Conservation (phyloP, 176 grass and related monocot genomes). For the Thalia dealbata region DNA sequence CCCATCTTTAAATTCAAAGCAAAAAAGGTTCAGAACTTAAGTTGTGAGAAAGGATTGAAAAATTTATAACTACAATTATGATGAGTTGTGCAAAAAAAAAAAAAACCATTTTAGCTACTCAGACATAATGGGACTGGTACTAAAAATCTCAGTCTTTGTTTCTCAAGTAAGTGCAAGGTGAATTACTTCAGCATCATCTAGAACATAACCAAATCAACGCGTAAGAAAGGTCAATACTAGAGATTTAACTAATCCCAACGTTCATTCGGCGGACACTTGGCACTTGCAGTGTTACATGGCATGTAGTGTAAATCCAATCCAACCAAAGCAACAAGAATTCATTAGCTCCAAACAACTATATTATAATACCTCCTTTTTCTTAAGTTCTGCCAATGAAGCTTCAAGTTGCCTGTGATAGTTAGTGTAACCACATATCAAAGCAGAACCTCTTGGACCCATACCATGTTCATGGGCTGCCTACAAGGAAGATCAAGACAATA, state of each 20-base stretch:
- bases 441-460: constrained; percentile 86
- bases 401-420: constrained; percentile 71
- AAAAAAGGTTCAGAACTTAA: too few relatives aligned
- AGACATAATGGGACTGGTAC: neutral
- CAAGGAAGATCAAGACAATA: neutral
- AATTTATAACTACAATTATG: too few relatives aligned
- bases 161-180: neutral
- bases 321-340: neutral
- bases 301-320: neutral
- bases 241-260: neutral
- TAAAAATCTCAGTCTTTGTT: neutral
- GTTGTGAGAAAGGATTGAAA: too few relatives aligned
- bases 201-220: neutral
- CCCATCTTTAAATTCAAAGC: too few relatives aligned
- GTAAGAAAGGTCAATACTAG: neutral
- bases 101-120: too few relatives aligned
- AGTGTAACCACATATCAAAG: constrained; percentile 67
- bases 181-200: neutral
- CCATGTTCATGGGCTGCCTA: constrained; percentile 70
- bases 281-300: too few relatives aligned
- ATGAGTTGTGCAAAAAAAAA: too few relatives aligned
- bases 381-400: constrained; percentile 47
- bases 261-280: neutral
- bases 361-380: constrained; percentile 58
- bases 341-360: neutral